Percentiles rank a stretch among this genome's conserved stretches.
Evolutionary conservation across 179 eudicot species (phyloP).

Genomic region (Sideroxylon spinosum): DNA sequence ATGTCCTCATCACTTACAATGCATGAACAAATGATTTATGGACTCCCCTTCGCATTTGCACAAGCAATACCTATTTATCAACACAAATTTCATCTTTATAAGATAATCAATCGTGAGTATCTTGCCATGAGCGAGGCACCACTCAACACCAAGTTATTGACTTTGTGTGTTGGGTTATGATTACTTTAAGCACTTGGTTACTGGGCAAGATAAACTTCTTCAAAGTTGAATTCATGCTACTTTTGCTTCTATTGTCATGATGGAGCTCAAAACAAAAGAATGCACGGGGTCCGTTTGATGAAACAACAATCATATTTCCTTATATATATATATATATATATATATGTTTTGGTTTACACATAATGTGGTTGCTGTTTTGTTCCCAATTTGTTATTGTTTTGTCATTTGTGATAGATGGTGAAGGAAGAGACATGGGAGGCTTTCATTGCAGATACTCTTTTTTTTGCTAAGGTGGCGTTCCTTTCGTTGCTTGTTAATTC

Average conservation of each 20-base stretch:
- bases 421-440: conserved; percentile 78
- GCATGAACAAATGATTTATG: too few species aligned
- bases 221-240: background rate
- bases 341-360: background rate
- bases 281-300: background rate
- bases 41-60: too few species aligned
- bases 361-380: background rate
- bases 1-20: too few species aligned
- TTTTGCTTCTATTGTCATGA: background rate
- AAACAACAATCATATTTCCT: background rate
- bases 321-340: background rate
- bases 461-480: conserved; percentile 61
- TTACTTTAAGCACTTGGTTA: background rate
- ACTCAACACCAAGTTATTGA: too few species aligned
- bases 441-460: conserved; percentile 55
- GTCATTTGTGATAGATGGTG: conserved; percentile 44
- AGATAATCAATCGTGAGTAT: too few species aligned
- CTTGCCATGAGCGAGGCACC: too few species aligned
- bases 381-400: background rate
- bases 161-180: background rate
- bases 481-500: conserved; percentile 11
- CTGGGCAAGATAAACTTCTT: background rate
- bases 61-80: too few species aligned
- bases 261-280: background rate
- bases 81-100: too few species aligned